A percentile compares a stretch with the other conserved stretches of the same genome.
phyloP scores from a whole-genome alignment of 495 filamentous ascomycete species.

The Talaromyces proteolyticus region DNA sequence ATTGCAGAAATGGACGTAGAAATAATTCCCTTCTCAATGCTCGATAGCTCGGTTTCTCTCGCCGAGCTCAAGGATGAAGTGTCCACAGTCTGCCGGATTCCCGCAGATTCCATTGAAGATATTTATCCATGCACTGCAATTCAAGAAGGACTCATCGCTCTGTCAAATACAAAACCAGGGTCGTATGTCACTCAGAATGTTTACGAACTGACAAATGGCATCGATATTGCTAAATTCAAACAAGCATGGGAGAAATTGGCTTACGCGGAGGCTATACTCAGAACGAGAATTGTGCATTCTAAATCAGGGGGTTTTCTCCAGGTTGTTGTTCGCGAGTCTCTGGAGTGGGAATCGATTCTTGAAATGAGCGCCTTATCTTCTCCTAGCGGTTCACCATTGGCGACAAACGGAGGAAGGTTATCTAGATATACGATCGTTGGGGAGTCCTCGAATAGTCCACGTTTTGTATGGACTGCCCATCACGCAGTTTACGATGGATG shows the following conservation, averaged over 20 bases:
- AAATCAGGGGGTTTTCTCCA: constrained; percentile 39
- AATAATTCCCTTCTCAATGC: neutral
- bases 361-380: constrained; percentile 20
- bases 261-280: constrained; percentile 20
- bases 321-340: constrained; percentile 34
- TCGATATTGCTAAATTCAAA: constrained; percentile 39
- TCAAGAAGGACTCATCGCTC: constrained; percentile 47
- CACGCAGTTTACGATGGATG: constrained; percentile 59
- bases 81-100: neutral
- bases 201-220: constrained; percentile 19
- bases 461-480: constrained; percentile 50
- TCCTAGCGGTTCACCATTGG: constrained; percentile 29
- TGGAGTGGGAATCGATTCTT: constrained; percentile 19
- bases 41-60: neutral
- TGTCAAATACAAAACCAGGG: constrained; percentile 31
- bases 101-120: constrained; percentile 14
- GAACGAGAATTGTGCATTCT: constrained; percentile 37
- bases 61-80: constrained; percentile 1
- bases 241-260: constrained; percentile 37
- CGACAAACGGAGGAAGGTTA: constrained; percentile 38
- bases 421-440: constrained; percentile 36
- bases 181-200: constrained; percentile 34
- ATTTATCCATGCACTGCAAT: constrained; percentile 47
- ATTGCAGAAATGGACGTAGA: neutral
- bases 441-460: constrained; percentile 4